A percentile compares a stretch with the other conserved stretches of the same genome.
Conservation (phyloP, 768 basidiomycete genomes). For the Pholiota molesta region DNA sequence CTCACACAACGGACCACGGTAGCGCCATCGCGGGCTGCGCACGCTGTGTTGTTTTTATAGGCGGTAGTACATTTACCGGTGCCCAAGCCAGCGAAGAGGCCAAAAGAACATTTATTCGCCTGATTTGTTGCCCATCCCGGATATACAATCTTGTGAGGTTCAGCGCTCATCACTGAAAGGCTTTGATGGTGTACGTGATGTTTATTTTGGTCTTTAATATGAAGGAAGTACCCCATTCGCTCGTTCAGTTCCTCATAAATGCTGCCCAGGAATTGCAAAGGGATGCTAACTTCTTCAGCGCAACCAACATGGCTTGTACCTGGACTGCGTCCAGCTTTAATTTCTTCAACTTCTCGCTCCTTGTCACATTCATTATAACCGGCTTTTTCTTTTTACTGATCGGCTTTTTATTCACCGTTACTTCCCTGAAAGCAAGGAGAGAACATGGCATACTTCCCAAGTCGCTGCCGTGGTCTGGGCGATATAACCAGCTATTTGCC, state of each 20-base stretch:
- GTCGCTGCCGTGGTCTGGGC: neutral
- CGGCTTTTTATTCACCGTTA: neutral
- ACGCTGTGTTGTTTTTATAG: neutral
- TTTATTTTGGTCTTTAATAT: neutral
- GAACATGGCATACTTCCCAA: neutral
- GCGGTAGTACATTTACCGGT: neutral
- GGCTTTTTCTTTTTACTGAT: neutral
- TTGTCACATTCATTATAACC: neutral
- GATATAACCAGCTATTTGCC: neutral
- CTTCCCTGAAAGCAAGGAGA: neutral
- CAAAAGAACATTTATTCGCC: neutral
- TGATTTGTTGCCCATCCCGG: neutral
- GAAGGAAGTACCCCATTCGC: neutral
- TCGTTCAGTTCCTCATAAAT: neutral
- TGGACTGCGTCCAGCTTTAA: neutral
- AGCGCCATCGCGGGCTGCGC: neutral
- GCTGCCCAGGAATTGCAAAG: neutral
- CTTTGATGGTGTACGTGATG: neutral
- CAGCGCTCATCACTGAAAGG: neutral
- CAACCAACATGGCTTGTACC: neutral
- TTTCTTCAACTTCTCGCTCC: neutral
- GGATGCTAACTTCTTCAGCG: neutral
- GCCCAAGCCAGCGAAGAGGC: neutral
- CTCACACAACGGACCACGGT: neutral
- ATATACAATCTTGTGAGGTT: neutral